phyloP scores from a whole-genome alignment of 2,329 filamentous ascomycete genomes.

The Cercospora citrullina region DNA sequence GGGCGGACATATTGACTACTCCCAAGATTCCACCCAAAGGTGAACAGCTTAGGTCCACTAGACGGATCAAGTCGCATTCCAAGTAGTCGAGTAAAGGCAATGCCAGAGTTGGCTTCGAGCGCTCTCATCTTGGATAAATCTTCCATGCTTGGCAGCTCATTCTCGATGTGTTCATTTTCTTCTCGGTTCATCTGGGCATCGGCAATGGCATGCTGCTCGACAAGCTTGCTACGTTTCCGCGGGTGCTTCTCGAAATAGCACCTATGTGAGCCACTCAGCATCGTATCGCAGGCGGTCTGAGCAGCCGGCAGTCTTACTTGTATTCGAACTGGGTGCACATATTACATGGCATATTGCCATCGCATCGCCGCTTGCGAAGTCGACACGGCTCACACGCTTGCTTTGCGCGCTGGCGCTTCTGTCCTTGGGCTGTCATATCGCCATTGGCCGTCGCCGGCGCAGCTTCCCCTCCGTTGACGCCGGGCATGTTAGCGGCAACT shows the following conservation, averaged over 20 bases:
- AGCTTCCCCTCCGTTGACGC: not conserved
- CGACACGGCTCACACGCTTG: slow-evolving; percentile 51
- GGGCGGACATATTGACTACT: slow-evolving; percentile 31
- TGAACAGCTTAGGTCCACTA: slow-evolving; percentile 54
- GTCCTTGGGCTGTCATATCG: slow-evolving; percentile 16
- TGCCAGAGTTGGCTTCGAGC: slow-evolving; percentile 59
- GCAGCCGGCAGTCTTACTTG: slow-evolving; percentile 47
- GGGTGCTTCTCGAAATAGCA: slow-evolving; percentile 37
- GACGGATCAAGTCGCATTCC: slow-evolving; percentile 56
- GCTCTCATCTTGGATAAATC: slow-evolving; percentile 42
- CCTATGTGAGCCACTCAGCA: slow-evolving; percentile 9
- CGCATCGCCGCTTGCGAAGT: slow-evolving; percentile 58
- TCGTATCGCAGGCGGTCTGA: slow-evolving; percentile 29
- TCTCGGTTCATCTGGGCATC: slow-evolving; percentile 22
- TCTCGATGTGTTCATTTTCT: slow-evolving; percentile 24
- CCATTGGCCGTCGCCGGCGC: slow-evolving; percentile 8
- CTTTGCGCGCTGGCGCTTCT: slow-evolving; percentile 39
- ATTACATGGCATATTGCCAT: slow-evolving; percentile 54
- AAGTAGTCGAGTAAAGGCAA: slow-evolving; percentile 56
- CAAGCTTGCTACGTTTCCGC: slow-evolving; percentile 39
- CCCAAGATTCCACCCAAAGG: slow-evolving; percentile 59
- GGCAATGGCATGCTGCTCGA: slow-evolving; percentile 33
- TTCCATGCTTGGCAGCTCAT: slow-evolving; percentile 27
- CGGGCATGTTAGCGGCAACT: not conserved
- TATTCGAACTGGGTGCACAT: slow-evolving; percentile 57